These are phyloP conservation scores for Fusarium nodosum DNA, from an alignment of 2,329 filamentous ascomycete genomes.

Conservation along the genomic window DNA sequence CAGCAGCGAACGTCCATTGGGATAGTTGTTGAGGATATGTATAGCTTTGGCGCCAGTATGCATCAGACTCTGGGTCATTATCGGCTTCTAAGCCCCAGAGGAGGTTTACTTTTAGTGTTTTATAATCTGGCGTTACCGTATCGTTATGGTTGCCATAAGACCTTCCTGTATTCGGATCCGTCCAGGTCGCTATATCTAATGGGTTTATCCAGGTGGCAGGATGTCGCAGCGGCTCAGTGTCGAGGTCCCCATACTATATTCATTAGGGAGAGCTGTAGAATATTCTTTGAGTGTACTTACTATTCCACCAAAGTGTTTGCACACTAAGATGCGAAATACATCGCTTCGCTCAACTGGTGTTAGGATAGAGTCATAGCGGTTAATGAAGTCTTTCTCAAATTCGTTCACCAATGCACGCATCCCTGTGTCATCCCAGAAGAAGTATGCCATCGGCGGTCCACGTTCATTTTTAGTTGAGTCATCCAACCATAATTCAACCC, in stretches of 20 bases:
- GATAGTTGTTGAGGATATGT: constrained; percentile 16
- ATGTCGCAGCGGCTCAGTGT: constrained; percentile 2
- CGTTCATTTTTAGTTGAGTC: background rate
- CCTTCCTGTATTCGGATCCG: background rate
- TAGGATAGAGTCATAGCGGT: background rate
- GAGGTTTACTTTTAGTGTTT: background rate
- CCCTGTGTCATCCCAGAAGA: constrained; percentile 10
- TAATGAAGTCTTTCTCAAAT: background rate
- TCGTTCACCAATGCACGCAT: constrained; percentile 1
- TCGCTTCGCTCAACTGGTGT: constrained; percentile 12
- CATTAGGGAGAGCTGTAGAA: background rate
- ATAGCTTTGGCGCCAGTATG: constrained; percentile 7
- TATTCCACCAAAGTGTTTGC: constrained; percentile 1
- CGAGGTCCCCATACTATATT: background rate
- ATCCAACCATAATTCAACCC: constrained; percentile 4
- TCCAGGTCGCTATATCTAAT: background rate
- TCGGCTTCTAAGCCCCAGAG: constrained; percentile 16
- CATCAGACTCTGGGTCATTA: background rate
- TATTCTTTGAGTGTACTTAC: background rate
- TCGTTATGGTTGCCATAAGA: background rate
- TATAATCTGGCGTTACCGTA: background rate
- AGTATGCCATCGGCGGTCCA: constrained; percentile 7
- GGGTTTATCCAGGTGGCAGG: constrained; percentile 3
- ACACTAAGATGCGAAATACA: constrained; percentile 11
- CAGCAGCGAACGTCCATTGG: constrained; percentile 9